Conservation (phyloP, 306 rosid species). For the Abrus pulchellus region DNA sequence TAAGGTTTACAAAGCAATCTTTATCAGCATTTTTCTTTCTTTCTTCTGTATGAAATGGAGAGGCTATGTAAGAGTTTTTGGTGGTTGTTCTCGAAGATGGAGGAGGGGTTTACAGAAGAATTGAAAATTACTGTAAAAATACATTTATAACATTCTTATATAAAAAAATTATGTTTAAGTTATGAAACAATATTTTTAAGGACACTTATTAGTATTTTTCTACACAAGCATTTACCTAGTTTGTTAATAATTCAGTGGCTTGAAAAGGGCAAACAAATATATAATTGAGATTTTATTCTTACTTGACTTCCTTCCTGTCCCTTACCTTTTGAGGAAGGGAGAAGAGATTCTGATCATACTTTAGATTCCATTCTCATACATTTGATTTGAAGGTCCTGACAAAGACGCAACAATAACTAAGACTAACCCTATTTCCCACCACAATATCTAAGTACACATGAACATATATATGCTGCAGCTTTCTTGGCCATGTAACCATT, state of each 20-base stretch:
- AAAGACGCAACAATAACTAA: constrained; percentile 20
- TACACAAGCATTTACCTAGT: not conserved
- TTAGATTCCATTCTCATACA: constrained; percentile 40
- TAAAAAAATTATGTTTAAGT: too few relatives aligned
- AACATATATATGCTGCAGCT: not conserved
- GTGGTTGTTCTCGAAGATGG: too few relatives aligned
- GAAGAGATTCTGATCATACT: constrained; percentile 27
- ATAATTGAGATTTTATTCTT: not conserved
- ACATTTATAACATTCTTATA: too few relatives aligned
- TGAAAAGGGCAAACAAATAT: not conserved
- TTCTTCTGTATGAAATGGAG: too few relatives aligned
- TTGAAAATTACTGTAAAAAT: too few relatives aligned
- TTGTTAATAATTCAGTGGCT: not conserved
- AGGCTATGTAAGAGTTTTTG: too few relatives aligned
- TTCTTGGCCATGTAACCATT: constrained; percentile 27
- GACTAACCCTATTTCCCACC: constrained; percentile 33
- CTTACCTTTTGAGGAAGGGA: constrained; percentile 33
- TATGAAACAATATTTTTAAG: too few relatives aligned
- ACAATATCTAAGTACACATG: constrained; percentile 27
- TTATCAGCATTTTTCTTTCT: too few relatives aligned
- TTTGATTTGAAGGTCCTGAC: not conserved
- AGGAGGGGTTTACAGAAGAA: too few relatives aligned
- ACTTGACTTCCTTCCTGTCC: not conserved
- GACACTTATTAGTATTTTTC: too few relatives aligned
- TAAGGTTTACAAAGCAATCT: too few relatives aligned